Conservation (phyloP, 1,139 yeast species). For the Geotrichum aggregatum region DNA sequence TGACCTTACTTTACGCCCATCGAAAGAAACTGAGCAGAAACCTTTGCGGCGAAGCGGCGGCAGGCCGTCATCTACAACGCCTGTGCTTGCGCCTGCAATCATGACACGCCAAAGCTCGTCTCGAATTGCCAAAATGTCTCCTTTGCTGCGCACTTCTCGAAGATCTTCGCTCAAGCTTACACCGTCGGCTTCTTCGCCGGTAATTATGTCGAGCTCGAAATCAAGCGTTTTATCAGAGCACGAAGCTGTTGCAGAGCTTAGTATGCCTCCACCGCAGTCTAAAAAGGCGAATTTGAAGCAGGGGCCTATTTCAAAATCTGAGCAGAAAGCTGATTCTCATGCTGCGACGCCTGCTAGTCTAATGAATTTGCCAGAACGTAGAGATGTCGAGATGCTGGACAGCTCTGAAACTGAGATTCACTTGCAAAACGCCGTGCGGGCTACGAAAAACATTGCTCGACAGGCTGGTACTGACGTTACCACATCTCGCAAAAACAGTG, state of each 20-base stretch:
- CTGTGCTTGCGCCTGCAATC: constrained; percentile 20
- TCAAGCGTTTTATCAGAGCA: constrained; percentile 11
- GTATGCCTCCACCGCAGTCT: constrained; percentile 31
- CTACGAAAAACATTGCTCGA: constrained; percentile 27
- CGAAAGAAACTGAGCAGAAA: constrained; percentile 9
- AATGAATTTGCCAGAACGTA: constrained; percentile 39
- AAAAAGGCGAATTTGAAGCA: constrained; percentile 9
- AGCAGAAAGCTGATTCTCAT: constrained; percentile 17
- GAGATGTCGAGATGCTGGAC: constrained; percentile 21
- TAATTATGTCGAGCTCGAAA: constrained; percentile 17
- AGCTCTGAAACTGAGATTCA: constrained; percentile 28
- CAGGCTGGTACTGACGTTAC: constrained; percentile 7
- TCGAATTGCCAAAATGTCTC: constrained; percentile 28
- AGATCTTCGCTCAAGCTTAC: constrained; percentile 15
- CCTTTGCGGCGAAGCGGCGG: not conserved
- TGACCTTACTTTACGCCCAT: constrained; percentile 23
- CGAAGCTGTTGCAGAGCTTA: constrained; percentile 31
- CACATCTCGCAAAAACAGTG: not conserved
- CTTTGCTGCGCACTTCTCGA: constrained; percentile 26
- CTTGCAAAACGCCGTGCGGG: constrained; percentile 29
- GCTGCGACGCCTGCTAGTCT: constrained; percentile 44
- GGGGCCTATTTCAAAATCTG: constrained; percentile 4
- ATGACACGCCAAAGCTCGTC: constrained; percentile 18
- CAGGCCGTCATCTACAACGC: constrained; percentile 9
- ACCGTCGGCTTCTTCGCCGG: constrained; percentile 24